Percentiles rank a stretch among this genome's conserved stretches.
phyloP scores from a whole-genome alignment of 805 yeast species.

The Candida boidinii region DNA sequence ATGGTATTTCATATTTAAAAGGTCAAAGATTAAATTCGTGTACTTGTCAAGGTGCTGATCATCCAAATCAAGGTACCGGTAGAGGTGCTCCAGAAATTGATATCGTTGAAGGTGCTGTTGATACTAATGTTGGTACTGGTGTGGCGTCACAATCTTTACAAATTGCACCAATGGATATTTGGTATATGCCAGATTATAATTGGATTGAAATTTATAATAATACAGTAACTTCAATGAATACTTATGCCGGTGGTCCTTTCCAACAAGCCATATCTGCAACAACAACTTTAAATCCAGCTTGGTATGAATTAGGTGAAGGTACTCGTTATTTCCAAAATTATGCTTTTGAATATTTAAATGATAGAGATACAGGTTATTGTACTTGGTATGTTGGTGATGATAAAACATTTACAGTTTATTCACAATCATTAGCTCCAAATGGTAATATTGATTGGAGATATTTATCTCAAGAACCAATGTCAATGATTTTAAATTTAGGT shows the following conservation, averaged over 20 bases:
- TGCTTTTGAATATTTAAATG: conserved; percentile 28
- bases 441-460: conserved; percentile 61
- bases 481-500: conserved; percentile 72
- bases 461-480: conserved; percentile 81
- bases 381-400: conserved; percentile 25
- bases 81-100: conserved; percentile 97
- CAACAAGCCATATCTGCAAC: conserved; percentile 89
- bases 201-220: conserved; percentile 65
- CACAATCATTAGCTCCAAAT: conserved; percentile 29
- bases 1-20: conserved; percentile 79
- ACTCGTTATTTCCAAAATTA: conserved; percentile 22
- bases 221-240: conserved; percentile 70
- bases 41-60: conserved; percentile 76
- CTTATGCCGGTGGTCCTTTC: conserved; percentile 86
- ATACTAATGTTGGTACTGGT: conserved; percentile 39
- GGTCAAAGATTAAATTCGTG: conserved; percentile 77
- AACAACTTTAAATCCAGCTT: conserved; percentile 66
- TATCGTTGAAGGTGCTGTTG: conserved; percentile 77
- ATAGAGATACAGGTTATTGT: conserved; percentile 8
- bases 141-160: conserved; percentile 74
- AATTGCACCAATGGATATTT: conserved; percentile 88
- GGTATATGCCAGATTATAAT: conserved; percentile 88
- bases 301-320: conserved; percentile 51
- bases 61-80: conserved; percentile 81
- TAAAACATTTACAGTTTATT: conserved; percentile 22